Conservation (phyloP, 805 yeast genomes). For the Lachancea waltii region DNA sequence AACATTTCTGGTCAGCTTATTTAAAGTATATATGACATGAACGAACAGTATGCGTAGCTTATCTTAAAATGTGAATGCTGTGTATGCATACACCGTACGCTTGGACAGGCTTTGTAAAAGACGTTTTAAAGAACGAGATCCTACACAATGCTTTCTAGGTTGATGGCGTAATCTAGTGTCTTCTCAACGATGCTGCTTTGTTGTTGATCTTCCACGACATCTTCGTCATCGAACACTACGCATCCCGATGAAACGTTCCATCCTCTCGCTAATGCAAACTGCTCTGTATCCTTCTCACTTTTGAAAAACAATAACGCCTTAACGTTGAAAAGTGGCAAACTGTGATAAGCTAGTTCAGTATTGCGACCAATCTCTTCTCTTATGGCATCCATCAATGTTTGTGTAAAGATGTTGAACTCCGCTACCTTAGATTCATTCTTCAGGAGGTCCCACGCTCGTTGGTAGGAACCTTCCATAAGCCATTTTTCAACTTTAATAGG, state of each 20-base stretch:
- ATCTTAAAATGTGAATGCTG: too few relatives aligned
- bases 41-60: too few relatives aligned
- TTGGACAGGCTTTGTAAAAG: too few relatives aligned
- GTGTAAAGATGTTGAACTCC: conserved; percentile 75
- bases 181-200: conserved; percentile 50
- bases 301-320: conserved; percentile 69
- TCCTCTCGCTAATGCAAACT: conserved; percentile 46
- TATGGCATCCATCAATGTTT: conserved; percentile 67
- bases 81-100: too few relatives aligned
- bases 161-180: conserved; percentile 80
- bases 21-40: too few relatives aligned
- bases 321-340: conserved; percentile 75
- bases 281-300: conserved; percentile 47
- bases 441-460: conserved; percentile 77
- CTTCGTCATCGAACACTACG: conserved; percentile 39
- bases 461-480: conserved; percentile 95
- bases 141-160: conserved; percentile 84
- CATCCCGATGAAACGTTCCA: conserved; percentile 54
- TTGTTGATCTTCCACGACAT: conserved; percentile 32
- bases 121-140: too few relatives aligned
- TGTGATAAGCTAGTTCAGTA: conserved; percentile 68
- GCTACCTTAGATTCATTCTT: conserved; percentile 39
- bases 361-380: conserved; percentile 82
- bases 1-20: too few relatives aligned
- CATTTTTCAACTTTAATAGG: conserved; percentile 88